phyloP scores from a whole-genome alignment of 1,284 basidiomycete genomes.

The Tausonia pullulans region DNA sequence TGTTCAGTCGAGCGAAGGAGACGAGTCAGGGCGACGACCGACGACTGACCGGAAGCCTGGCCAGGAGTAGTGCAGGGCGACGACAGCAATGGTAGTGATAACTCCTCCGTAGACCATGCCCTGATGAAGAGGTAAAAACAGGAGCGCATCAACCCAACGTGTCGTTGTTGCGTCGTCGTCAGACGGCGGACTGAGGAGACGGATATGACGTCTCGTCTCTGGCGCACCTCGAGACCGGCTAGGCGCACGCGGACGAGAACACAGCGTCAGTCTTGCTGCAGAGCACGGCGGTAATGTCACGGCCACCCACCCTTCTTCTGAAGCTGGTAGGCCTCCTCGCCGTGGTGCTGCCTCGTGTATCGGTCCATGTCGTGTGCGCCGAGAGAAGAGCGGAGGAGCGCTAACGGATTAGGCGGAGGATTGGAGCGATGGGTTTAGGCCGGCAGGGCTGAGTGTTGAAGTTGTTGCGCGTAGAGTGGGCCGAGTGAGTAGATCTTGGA shows the following conservation, averaged over 20 bases:
- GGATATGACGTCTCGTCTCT: neutral
- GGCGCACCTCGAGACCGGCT: neutral
- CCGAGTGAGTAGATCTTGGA: neutral
- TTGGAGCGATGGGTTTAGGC: neutral
- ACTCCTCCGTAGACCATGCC: neutral
- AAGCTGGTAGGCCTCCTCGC: neutral
- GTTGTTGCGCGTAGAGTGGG: neutral
- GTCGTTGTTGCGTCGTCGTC: neutral
- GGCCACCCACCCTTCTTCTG: neutral
- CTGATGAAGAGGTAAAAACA: neutral
- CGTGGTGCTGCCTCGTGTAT: neutral
- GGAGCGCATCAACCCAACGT: neutral
- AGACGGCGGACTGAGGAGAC: neutral
- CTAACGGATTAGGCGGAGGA: neutral
- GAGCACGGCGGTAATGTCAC: neutral
- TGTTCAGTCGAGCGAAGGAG: neutral
- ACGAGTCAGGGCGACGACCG: too few relatives aligned
- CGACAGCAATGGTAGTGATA: neutral
- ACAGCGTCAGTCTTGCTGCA: neutral
- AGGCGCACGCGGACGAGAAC: neutral
- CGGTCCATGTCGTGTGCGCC: neutral
- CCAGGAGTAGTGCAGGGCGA: neutral
- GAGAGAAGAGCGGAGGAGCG: neutral
- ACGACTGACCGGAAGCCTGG: constrained; percentile 3
- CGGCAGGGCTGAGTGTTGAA: neutral